Conservation (phyloP, 2,329 filamentous ascomycete genomes). For the Fusarium sp. region DNA sequence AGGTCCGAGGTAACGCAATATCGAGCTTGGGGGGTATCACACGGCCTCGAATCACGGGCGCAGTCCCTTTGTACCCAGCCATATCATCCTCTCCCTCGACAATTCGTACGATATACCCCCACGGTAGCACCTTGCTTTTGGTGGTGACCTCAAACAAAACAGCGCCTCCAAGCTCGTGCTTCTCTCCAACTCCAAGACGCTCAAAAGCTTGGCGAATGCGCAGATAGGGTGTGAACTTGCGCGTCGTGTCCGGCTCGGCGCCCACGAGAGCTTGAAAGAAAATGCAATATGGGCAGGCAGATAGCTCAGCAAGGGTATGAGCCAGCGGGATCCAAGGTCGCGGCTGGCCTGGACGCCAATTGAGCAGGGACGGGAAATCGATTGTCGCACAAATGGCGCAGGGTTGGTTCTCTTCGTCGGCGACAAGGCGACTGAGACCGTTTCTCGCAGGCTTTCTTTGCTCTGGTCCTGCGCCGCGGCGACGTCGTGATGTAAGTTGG, state of each 20-base stretch:
- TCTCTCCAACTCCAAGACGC: slow-evolving; percentile 54
- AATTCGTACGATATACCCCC: slow-evolving; percentile 55
- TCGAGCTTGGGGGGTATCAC: slow-evolving; percentile 51
- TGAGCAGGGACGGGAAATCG: slow-evolving; percentile 54
- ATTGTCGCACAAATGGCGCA: slow-evolving; percentile 54
- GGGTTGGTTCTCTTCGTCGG: slow-evolving; percentile 46
- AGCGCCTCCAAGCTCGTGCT: slow-evolving; percentile 54
- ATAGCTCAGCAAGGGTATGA: slow-evolving; percentile 50
- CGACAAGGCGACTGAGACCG: slow-evolving; percentile 49
- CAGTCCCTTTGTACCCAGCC: slow-evolving; percentile 41
- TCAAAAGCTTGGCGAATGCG: slow-evolving; percentile 57
- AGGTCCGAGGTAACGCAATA: slow-evolving; percentile 49
- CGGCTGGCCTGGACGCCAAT: slow-evolving; percentile 54
- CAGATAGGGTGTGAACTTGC: slow-evolving; percentile 56
- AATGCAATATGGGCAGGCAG: slow-evolving; percentile 55
- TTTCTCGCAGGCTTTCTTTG: slow-evolving; percentile 47
- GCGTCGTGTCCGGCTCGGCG: slow-evolving; percentile 46
- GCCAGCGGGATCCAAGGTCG: slow-evolving; percentile 55
- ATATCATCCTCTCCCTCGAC: slow-evolving; percentile 45
- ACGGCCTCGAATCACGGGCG: slow-evolving; percentile 50
- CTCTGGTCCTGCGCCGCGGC: slow-evolving; percentile 40
- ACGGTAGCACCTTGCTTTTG: slow-evolving; percentile 54
- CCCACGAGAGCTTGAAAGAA: slow-evolving; percentile 56
- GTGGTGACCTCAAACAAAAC: slow-evolving; percentile 56
- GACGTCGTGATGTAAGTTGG: slow-evolving; percentile 52